Evolutionary conservation across 2,329 filamentous ascomycete genomes (phyloP).

Genomic region (Rugonectria rugulosa): DNA sequence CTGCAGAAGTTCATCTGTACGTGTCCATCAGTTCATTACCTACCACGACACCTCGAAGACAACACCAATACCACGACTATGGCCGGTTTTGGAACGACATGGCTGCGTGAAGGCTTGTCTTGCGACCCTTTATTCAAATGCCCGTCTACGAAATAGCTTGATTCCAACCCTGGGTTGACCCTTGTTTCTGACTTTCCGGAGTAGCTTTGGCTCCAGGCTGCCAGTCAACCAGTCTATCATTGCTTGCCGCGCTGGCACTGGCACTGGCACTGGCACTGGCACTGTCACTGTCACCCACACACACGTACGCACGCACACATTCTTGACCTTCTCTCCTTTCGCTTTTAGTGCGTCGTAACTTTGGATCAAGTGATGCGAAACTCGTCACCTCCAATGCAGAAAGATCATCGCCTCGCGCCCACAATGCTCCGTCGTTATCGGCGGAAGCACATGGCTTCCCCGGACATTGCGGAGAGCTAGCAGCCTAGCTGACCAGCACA

Average conservation of each 20-base stretch:
- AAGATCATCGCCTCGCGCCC: conserved; percentile 26
- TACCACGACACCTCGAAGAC: neutral
- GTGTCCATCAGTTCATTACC: too few species aligned
- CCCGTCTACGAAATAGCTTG: conserved; percentile 1
- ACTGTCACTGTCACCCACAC: conserved; percentile 2
- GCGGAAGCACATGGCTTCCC: conserved; percentile 8
- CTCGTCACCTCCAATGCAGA: conserved; percentile 20
- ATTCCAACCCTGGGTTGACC: conserved; percentile 3
- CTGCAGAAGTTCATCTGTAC: conserved; percentile 22
- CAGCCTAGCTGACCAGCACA: neutral
- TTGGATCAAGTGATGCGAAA: conserved; percentile 36
- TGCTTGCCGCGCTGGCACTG: neutral
- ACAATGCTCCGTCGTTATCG: conserved; percentile 3
- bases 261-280: neutral
- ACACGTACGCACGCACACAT: conserved; percentile 22
- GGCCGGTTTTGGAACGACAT: too few species aligned
- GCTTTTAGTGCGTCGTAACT: conserved; percentile 27
- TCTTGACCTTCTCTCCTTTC: conserved; percentile 6
- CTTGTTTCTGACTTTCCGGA: conserved; percentile 11
- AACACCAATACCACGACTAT: too few species aligned
- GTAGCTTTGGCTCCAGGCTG: conserved; percentile 2
- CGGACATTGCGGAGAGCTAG: neutral
- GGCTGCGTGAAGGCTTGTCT: too few species aligned
- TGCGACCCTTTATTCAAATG: neutral
- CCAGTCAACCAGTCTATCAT: neutral